Evolutionary conservation across 768 basidiomycete species (phyloP).

Genomic region (Strobilomyces dryophilus): DNA sequence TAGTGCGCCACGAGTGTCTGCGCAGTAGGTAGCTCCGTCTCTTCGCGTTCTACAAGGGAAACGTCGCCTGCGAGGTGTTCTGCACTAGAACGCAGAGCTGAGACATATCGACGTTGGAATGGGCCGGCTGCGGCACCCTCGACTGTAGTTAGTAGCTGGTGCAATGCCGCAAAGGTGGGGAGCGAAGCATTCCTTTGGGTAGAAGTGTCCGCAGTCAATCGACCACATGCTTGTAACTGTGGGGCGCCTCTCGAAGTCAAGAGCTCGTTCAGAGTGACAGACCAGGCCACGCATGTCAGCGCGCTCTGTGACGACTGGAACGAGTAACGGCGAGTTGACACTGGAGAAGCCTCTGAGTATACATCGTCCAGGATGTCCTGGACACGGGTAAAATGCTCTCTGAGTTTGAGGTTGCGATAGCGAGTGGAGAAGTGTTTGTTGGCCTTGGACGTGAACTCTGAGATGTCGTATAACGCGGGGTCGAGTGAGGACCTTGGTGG

Average conservation of each 20-base stretch:
- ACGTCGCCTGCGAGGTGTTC: constrained; percentile 5
- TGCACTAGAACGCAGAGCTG: constrained; percentile 8
- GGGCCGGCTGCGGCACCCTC: constrained; percentile 4
- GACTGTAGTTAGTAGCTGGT: constrained; percentile 3
- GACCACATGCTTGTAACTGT: background rate
- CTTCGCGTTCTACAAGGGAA: background rate
- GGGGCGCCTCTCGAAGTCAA: constrained; percentile 6
- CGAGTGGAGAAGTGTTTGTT: constrained; percentile 9
- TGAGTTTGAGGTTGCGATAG: constrained; percentile 13
- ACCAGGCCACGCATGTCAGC: background rate
- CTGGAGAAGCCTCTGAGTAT: background rate
- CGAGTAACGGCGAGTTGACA: background rate
- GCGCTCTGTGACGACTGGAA: background rate
- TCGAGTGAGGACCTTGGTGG: constrained; percentile 5
- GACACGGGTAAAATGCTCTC: constrained; percentile 10
- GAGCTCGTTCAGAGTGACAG: background rate
- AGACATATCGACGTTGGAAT: constrained; percentile 11
- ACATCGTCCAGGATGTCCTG: constrained; percentile 4
- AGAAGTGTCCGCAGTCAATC: background rate
- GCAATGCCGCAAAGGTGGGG: background rate
- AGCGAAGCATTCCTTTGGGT: background rate
- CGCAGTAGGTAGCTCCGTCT: background rate
- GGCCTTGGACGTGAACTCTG: background rate
- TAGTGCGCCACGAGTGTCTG: constrained; percentile 11
- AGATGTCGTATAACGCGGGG: constrained; percentile 1